A percentile compares a stretch with the other conserved stretches of the same genome.
These are phyloP conservation scores for Peronospora belbahrii DNA, from an alignment of 352 stramenopile species.

Conservation along the genomic window DNA sequence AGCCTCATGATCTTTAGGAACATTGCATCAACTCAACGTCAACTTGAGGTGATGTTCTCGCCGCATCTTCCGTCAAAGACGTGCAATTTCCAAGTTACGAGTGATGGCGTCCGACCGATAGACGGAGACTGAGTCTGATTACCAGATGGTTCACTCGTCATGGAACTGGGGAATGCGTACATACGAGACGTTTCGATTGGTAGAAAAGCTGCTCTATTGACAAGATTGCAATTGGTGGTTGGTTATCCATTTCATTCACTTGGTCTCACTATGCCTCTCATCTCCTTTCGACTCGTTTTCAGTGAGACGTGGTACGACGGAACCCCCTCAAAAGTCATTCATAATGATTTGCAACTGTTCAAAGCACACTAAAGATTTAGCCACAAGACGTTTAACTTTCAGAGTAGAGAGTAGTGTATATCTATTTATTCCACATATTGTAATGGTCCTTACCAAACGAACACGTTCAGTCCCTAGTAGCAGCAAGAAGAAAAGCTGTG, in stretches of 20 bases:
- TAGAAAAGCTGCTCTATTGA: conserved; percentile 15
- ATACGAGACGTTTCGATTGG: conserved; percentile 4
- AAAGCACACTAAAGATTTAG: conserved; percentile 15
- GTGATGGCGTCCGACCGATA: conserved; percentile 30
- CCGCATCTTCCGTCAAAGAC: conserved; percentile 32
- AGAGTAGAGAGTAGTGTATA: no score
- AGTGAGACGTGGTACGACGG: conserved; percentile 10
- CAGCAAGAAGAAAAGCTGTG: conserved; percentile 34
- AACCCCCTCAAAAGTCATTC: conserved; percentile 7
- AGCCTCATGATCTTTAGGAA: conserved; percentile 50
- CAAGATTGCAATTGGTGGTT: conserved; percentile 9
- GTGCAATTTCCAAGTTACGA: conserved; percentile 56
- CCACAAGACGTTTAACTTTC: conserved; percentile 2
- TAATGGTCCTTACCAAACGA: conserved; percentile 40
- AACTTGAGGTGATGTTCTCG: conserved; percentile 50
- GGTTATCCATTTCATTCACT: conserved; percentile 12
- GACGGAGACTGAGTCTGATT: conserved; percentile 13
- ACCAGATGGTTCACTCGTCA: no score
- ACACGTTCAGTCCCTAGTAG: conserved; percentile 3
- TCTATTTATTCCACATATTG: conserved; percentile 1
- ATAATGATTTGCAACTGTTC: conserved; percentile 8
- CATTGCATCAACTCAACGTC: conserved; percentile 20
- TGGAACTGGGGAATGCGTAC: neutral
- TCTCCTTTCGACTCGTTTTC: conserved; percentile 11
- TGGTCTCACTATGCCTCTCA: conserved; percentile 9